Base-by-base conservation (phyloP, 2,329 filamentous ascomycete species). In the Colletotrichum theobromicola region DNA sequence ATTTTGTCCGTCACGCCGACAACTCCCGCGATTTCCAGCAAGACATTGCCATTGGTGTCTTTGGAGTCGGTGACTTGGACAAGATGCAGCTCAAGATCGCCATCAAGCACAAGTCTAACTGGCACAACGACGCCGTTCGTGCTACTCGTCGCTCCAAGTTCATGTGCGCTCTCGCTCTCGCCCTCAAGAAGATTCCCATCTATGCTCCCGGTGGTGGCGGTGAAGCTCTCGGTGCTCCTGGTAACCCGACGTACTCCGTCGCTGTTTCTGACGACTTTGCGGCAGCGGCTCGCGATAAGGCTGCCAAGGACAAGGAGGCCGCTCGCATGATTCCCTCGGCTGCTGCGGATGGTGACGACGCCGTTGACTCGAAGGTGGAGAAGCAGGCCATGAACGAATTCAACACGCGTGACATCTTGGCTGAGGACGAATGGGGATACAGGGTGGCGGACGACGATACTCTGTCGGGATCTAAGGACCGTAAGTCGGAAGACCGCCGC, bases 81-180 rank as follows among this genome's bases (percentile, higher is more conserved):
- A 98, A 98, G 86, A 88, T 98, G 65, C 90, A 94, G 79, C 90
- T 99, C 70, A 92, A 92, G 79, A 89, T 98, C 50, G 93, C 94
- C 79, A 95, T 98, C 81, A 92, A 94, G 80, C 95, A 98, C 88
- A 98, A 98, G 86, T 95, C 93, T 72, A 97, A 96, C 85, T 96
- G 94, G 94, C 92, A 95, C 78, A 95, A 98, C 84, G 96, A 98
- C 78, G 89, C 91, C 2, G 90, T 98, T 53, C 94, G 96, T 53
- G 93, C 93, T 21, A 90, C 93, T 8, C 92, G 96, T 67, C 93
- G 96, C 75, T 97, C 94, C 82, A 98, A 98, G 85, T 98, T 99
- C 86, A 98, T 98, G 92, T 98, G 96, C 81, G 97, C 97, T 1
- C 88, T 99, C 73, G 93, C 97, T 6, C 85, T 95, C 10, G 95